phyloP scores from a whole-genome alignment of 176 grass and related monocot genomes.

The Avena eriantha region DNA sequence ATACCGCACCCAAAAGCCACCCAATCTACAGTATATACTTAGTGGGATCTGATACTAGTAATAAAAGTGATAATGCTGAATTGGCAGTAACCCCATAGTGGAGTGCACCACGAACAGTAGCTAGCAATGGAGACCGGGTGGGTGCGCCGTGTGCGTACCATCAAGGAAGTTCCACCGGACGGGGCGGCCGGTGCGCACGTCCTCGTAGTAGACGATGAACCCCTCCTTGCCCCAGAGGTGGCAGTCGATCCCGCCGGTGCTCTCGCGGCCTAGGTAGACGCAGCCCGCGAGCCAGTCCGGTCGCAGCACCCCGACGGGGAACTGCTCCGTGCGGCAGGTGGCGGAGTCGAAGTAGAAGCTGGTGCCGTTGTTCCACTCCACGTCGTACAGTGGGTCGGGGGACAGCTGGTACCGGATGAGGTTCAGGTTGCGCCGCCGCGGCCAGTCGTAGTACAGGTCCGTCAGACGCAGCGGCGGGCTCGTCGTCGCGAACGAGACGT shows the following conservation, averaged over 20 bases:
- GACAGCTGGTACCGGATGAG: constrained; percentile 64
- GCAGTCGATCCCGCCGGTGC: constrained; percentile 65
- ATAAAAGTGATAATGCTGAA: too few relatives aligned
- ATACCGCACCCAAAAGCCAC: too few relatives aligned
- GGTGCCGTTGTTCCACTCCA: constrained; percentile 91
- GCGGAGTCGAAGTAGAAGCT: constrained; percentile 67
- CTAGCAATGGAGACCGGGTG: background rate
- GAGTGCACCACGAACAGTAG: background rate
- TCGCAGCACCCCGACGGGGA: constrained; percentile 73
- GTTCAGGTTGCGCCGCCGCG: constrained; percentile 75
- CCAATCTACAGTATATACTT: too few relatives aligned
- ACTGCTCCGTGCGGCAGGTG: constrained; percentile 58
- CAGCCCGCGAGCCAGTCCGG: constrained; percentile 69
- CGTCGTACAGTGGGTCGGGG: constrained; percentile 59
- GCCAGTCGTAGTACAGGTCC: constrained; percentile 85
- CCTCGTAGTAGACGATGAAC: constrained; percentile 81
- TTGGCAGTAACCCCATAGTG: too few relatives aligned
- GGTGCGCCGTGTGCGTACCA: constrained; percentile 12
- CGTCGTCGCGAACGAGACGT: constrained; percentile 1
- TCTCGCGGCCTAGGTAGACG: constrained; percentile 52
- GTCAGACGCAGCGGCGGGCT: constrained; percentile 51
- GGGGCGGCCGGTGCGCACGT: constrained; percentile 55
- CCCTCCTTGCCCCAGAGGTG: constrained; percentile 67
- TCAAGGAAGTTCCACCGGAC: constrained; percentile 81
- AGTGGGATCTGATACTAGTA: too few relatives aligned